Evolutionary conservation across 768 basidiomycete genomes (phyloP), one percentile per base, ranked within the genome.

Genomic region (Tricholoma matsutake): DNA sequence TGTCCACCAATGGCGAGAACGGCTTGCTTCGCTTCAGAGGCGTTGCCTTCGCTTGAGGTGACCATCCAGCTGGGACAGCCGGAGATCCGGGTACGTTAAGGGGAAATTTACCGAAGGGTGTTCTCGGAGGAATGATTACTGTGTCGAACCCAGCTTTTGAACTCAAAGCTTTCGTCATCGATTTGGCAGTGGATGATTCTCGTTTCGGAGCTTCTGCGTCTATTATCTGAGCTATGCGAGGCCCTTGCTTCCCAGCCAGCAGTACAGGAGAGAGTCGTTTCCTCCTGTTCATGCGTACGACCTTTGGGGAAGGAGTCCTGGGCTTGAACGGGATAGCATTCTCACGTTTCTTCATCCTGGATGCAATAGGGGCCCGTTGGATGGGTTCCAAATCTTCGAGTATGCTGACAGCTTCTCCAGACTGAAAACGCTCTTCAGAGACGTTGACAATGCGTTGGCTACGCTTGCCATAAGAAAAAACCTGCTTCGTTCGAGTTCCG

Each of bases 401-500:
- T 58, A 75, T 80, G 67, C 70, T 76, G 56, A 72, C 61, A 4
- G 75, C 66, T 25, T 69, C 70, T 16, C 67, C 71, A 57, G 53
- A 69, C 25, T 69, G 72, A 32, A 65, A 63, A 56, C 70, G 71
- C 58, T 72, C 71, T 57, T 74, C 71, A 53, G 78, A 76, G 45
- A 76, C 78, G 60, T 78, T 80, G 65, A 89, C 77, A n/a, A 88
- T 79, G 39, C 88, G 84, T 57, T 81, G 81, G 41, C 77, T 77
- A 62, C 87, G 83, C 64, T 84, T 83, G 20, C 88, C 88, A 65
- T 89, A 89, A 20, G 85, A 75, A 56, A 79, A 82, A 53, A 89
- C 81, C 66, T 86, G 84, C 69, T 86, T 88, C 6, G 88, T 89
- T 64, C 78, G 82, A 60, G 82, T 66, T 25, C 85, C 79, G 16